A percentile compares a stretch with the other conserved stretches of the same genome.
Conservation (phyloP, 192 early-diverging fungal species). For the Linnemannia schmuckeri region DNA sequence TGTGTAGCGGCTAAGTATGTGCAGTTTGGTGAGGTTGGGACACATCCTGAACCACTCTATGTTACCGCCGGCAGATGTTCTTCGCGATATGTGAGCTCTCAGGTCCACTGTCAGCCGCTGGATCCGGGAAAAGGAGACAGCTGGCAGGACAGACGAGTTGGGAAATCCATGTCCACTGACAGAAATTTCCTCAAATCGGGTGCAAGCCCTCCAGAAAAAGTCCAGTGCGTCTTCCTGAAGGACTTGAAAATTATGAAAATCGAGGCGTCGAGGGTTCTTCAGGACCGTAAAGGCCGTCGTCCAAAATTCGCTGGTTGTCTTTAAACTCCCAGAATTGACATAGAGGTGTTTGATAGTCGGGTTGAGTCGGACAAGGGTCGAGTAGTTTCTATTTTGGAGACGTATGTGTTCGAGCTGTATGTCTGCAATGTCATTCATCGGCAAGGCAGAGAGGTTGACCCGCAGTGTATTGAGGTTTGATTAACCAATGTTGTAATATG, state of each 20-base stretch:
- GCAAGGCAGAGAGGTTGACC: neutral
- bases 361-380: neutral
- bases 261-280: neutral
- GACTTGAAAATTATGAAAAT: neutral
- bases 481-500: neutral
- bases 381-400: neutral
- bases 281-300: neutral
- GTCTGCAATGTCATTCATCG: neutral
- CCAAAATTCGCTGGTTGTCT: neutral
- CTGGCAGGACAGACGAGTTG: neutral
- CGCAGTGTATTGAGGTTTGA: neutral
- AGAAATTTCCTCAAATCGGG: neutral
- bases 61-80: neutral
- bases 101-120: neutral
- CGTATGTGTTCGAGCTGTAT: neutral
- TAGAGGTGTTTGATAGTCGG: neutral
- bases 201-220: neutral
- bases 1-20: neutral
- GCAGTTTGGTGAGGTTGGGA: neutral
- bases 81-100: neutral
- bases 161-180: neutral
- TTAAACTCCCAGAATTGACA: neutral
- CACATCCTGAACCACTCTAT: neutral
- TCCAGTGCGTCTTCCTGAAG: neutral
- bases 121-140: neutral